These are phyloP conservation scores for Papiliotrema nemorosa DNA, from an alignment of 1,284 basidiomycete species.

Conservation along the genomic window DNA sequence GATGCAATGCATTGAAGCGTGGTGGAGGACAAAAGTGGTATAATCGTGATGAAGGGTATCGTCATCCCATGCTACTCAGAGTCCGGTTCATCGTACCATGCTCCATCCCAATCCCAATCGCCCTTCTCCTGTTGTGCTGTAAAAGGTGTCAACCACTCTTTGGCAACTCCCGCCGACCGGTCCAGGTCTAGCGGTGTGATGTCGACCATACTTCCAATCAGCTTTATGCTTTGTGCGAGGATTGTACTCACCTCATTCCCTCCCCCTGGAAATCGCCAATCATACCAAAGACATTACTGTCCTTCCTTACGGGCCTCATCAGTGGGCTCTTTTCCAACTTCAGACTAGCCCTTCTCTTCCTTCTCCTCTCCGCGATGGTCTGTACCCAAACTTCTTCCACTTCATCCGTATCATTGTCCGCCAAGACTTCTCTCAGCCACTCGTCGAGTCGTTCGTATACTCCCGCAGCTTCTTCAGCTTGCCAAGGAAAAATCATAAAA, in stretches of 20 bases:
- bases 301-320: conserved; percentile 15
- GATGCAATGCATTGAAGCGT: too few relatives aligned
- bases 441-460: conserved; percentile 35
- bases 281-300: conserved; percentile 18
- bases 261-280: conserved; percentile 30
- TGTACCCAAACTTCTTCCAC: conserved; percentile 6
- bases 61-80: conserved; percentile 16
- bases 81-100: not conserved
- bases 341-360: conserved; percentile 8
- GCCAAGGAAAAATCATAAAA: conserved; percentile 45
- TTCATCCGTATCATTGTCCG: conserved; percentile 6
- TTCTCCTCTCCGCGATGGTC: conserved; percentile 13
- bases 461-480: conserved; percentile 31
- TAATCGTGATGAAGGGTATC: too few relatives aligned
- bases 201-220: conserved; percentile 20
- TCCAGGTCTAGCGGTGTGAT: conserved; percentile 21
- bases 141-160: conserved; percentile 16
- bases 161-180: not conserved
- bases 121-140: conserved; percentile 19
- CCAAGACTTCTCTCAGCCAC: conserved; percentile 36
- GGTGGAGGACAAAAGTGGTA: too few relatives aligned
- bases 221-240: not conserved
- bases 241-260: conserved; percentile 22
- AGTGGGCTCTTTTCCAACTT: conserved; percentile 13
- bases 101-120: conserved; percentile 23